Base-by-base conservation (phyloP, 371 early-diverging fungal genomes). In the Mortierella sp. region DNA sequence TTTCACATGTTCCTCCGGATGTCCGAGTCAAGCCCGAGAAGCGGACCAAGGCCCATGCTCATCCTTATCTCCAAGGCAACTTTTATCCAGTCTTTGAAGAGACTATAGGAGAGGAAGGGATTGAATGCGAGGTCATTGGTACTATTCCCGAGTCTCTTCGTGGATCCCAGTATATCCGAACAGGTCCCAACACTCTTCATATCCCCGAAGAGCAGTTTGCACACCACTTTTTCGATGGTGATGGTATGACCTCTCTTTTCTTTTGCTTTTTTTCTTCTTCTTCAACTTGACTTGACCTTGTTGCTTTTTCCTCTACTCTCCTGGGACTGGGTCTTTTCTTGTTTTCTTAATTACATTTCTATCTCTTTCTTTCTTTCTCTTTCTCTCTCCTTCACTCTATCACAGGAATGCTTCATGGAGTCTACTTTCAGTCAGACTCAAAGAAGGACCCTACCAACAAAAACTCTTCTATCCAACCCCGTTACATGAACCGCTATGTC, bases 61-160 rank as follows among this genome's bases (percentile, higher is more conserved):
- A 59, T 11, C 59, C 59, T 21, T 37, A 37, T 25, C 46, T 59
- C 7, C 59, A 59, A 43, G 59, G 43, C 12, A 59, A 59, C 25
- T 59, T 44, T 37, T 59, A 59, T 44, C 59, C 59, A 23, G 59
- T 59, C 45, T 45, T 21, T 44, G 59, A 59, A 21, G 59, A 59
- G 21, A 59, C 59, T 3, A 14, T 12, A 18, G 59, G 30, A 15
- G 21, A 26, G 9, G 59, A 59, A 5, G 59, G 59, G 3, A 59
- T 59, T 4, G 45, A 37, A 7, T 59, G 59, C 19, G 45, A 59
- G 16, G 11, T 59, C 18, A 21, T 23, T 19, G 59, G 59, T 11
- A 44, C 11, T 2, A 37, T 59, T 21, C 59, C 59, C n/a, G 43
- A 37, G 46, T 59, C 45, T 15, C 45, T 59, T 18, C 45, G 45